phyloP scores from a whole-genome alignment of 805 yeast genomes.

The Metschnikowia koreensis region DNA sequence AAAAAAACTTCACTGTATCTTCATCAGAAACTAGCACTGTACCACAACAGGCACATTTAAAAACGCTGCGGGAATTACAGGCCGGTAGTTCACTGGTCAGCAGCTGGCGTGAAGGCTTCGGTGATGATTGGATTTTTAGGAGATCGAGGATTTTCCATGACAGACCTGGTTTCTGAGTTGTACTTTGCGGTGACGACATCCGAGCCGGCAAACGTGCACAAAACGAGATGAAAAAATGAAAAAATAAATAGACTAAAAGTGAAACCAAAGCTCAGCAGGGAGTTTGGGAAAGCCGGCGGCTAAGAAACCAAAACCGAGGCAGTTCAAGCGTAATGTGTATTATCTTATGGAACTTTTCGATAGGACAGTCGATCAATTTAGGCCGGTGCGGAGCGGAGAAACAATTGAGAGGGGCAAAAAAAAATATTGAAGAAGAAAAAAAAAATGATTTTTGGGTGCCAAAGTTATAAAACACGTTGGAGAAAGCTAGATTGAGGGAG shows the following conservation, averaged over 20 bases:
- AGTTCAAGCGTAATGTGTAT: too few species aligned
- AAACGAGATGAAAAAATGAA: neutral
- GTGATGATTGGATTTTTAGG: slow-evolving; percentile 18
- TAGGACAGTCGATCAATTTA: too few species aligned
- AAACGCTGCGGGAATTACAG: slow-evolving; percentile 14
- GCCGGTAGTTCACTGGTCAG: slow-evolving; percentile 10
- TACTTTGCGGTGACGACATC: slow-evolving; percentile 8
- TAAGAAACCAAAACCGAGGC: too few species aligned
- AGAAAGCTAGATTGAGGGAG: neutral
- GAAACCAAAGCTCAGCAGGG: too few species aligned
- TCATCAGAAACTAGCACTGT: slow-evolving; percentile 30
- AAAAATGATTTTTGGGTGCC: too few species aligned
- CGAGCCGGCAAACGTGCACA: neutral
- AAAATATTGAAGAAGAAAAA: too few species aligned
- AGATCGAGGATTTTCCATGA: slow-evolving; percentile 26
- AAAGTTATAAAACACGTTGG: too few species aligned
- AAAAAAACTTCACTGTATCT: slow-evolving; percentile 44
- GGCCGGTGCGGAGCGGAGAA: too few species aligned
- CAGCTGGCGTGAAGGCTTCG: slow-evolving; percentile 16
- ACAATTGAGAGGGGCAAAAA: too few species aligned
- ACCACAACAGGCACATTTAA: slow-evolving; percentile 40
- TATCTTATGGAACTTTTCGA: too few species aligned
- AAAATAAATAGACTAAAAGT: too few species aligned
- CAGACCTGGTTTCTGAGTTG: slow-evolving; percentile 18
- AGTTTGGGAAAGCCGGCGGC: too few species aligned